Conservation (phyloP, 2,329 filamentous ascomycete genomes). For the Immersiporthe knoxdaviesiana region DNA sequence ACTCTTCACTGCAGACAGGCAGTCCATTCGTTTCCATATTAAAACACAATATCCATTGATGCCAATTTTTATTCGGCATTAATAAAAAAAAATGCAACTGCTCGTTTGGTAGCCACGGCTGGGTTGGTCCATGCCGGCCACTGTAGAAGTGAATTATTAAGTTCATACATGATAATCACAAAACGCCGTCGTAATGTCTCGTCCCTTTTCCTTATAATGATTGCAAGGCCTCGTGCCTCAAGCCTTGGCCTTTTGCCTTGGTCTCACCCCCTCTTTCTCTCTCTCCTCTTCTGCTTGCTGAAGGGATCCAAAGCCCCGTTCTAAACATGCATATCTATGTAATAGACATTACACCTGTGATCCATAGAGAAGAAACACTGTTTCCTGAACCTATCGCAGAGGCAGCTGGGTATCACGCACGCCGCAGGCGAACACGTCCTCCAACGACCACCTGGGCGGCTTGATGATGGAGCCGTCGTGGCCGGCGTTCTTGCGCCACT, state of each 20-base stretch:
- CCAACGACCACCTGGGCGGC: conserved; percentile 81
- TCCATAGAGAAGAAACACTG: conserved; percentile 23
- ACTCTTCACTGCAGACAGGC: neutral
- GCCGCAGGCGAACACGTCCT: conserved; percentile 76
- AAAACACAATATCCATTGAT: neutral
- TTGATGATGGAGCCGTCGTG: conserved; percentile 70
- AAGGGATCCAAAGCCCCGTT: neutral
- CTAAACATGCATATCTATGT: conserved; percentile 4
- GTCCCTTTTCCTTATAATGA: neutral
- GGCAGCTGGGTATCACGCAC: conserved; percentile 76
- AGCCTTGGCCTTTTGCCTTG: neutral
- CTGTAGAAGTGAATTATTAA: conserved; percentile 9
- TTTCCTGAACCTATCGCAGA: conserved; percentile 57
- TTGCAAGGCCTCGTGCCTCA: neutral
- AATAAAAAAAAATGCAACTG: neutral
- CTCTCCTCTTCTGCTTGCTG: neutral
- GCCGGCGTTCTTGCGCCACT: conserved; percentile 64
- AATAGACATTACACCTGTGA: conserved; percentile 28
- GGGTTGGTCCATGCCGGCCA: neutral
- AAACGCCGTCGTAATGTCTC: conserved; percentile 16
- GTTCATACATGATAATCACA: conserved; percentile 12
- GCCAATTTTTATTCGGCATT: neutral
- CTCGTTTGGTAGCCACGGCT: neutral
- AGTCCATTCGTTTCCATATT: neutral
- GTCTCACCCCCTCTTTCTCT: neutral